Base-by-base conservation (phyloP, 2,329 filamentous ascomycete species). In the Magnaporthales sp. region DNA sequence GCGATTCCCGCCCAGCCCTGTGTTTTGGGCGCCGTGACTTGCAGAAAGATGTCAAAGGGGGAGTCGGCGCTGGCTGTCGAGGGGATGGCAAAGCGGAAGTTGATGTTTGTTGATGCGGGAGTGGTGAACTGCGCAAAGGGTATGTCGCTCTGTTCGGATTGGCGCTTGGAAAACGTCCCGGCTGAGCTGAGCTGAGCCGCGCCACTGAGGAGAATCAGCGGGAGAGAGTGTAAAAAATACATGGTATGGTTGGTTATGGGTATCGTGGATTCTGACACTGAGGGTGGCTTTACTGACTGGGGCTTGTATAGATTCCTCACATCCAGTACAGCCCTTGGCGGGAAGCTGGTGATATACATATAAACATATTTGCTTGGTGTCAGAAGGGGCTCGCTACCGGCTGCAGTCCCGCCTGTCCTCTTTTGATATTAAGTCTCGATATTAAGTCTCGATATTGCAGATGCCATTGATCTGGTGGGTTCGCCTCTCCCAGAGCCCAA, bases 1-100 rank as follows among this genome's bases (percentile, higher is more conserved):
- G 76, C 70, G 46, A 78, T 74, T 5, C 77, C 77, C 1, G 74
- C 75, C 77, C 77, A 79, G 9, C 74, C 75, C 66, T 74, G 73
- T 1, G 72, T 68, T 19, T 71, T 71, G 2, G 77, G 77, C 0
- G 77, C 72, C 8, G 75, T 69, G 32, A 78, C 76, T 67, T 78
- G 75, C n/a, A 79, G 67, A 1, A 78, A 70, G 0, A 74, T 76
- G 63, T 79, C 76, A 54, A 75, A 78, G 0, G 74, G 68, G 3
- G 61, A 26, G 27, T 31, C 22, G 1, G 70, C 56, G 4, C 67
- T 46, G 32, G 74, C 70, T 8, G 64, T 66, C 22, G 74, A 71
- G 1, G 76, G 76, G 7, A 79, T 56, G 26, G 71, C 72, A 31
- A 74, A 64, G 61, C 72, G 71, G 67, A 68, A 73, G 19, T 68